Evolutionary conservation across 768 basidiomycete species (phyloP), one percentile per base, ranked within the genome.

Genomic region (Suillus plorans): DNA sequence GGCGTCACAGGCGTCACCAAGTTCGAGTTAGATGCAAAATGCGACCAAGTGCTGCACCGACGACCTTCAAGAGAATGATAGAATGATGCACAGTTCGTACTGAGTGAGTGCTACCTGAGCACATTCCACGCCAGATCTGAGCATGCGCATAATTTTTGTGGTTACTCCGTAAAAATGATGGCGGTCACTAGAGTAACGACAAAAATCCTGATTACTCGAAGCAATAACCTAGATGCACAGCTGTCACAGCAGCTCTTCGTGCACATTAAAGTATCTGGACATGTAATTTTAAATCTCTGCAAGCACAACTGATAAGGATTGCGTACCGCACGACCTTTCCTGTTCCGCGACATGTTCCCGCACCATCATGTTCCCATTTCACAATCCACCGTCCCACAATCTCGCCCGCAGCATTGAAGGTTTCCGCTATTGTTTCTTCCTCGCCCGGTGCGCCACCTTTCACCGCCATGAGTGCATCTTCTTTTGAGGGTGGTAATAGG

Each of bases 371-470:
- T 18, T 80, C 86, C 91, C 92, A 94, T 58, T 79, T 82, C 2
- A 94, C 92, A 13, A 92, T 78, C 93, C 92, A 94, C 59, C 90
- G 79, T 28, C 93, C 93, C 10, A 90, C 60, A 16, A 92, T 76
- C 18, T 81, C 79, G 0, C 89, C 90, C 14, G 81, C 78, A 45
- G 79, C 74, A 67, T 89, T 84, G 50, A 81, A 68, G 3, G 90
- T 93, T 75, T 94, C 92, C 16, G 94, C 93, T 1, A 94, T 83
- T 1, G 92, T 92, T 76, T 94, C 92, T 69, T 92, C 87, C 64
- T 77, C 70, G 4, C 87, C 88, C 1, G 82, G 78, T 20, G 65
- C 64, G 2, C 77, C 77, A 2, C 76, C 78, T 45, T 72, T 77
- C 18, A 65, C 63, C 1, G 76, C 71, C n/a, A 64, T 68, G 25